phyloP scores from a whole-genome alignment of 352 stramenopile species.

The Pythium aristosporum region DNA sequence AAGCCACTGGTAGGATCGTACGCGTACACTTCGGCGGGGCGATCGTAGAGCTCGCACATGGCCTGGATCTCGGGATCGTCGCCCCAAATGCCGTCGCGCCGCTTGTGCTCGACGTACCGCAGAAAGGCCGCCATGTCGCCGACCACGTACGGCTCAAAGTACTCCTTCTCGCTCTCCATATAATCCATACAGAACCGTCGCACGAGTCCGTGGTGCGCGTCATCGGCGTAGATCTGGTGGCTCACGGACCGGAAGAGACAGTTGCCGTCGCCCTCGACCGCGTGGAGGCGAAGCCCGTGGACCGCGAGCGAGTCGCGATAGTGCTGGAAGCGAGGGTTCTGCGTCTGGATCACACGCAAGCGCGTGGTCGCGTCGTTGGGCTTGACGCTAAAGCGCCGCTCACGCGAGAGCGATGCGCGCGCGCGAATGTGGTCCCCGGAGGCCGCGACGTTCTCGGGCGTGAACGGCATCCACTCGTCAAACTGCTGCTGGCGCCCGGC shows the following conservation, averaged over 20 bases:
- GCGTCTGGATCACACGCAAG: constrained; percentile 58
- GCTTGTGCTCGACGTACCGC: constrained; percentile 90
- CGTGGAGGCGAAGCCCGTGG: constrained; percentile 46
- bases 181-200: constrained; percentile 93
- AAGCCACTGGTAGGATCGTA: constrained; percentile 76
- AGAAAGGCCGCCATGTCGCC: constrained; percentile 87
- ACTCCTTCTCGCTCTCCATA: constrained; percentile 93
- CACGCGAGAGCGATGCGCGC: constrained; percentile 17
- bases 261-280: constrained; percentile 95
- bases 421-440: constrained; percentile 54
- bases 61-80: constrained; percentile 96
- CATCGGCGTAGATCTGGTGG: constrained; percentile 96
- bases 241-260: constrained; percentile 96
- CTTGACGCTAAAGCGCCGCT: constrained; percentile 49
- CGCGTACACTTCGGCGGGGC: constrained; percentile 88
- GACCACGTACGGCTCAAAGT: constrained; percentile 91
- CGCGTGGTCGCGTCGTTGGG: constrained; percentile 30
- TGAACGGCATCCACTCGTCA: constrained; percentile 73
- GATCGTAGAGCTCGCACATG: constrained; percentile 94
- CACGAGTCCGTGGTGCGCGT: constrained; percentile 89
- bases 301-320: constrained; percentile 56
- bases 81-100: constrained; percentile 90
- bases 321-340: constrained; percentile 77
- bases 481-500: constrained; percentile 62
- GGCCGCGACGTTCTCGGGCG: constrained; percentile 50